Conservation (phyloP, 768 basidiomycete genomes). For the Psilocybe azurescens region DNA sequence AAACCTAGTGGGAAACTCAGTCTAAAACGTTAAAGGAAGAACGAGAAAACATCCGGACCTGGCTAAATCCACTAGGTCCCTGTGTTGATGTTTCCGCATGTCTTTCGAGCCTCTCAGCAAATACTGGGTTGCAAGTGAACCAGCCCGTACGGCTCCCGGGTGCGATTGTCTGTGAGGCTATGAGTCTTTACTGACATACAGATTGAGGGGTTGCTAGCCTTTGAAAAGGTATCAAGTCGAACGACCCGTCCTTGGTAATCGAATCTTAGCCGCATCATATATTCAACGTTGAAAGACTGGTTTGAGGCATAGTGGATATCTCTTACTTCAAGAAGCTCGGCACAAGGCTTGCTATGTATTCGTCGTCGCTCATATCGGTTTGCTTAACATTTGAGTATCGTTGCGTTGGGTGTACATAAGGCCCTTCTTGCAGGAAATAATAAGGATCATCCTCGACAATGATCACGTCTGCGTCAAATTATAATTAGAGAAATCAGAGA, state of each 20-base stretch:
- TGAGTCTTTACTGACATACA: not conserved
- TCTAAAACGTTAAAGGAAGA: not conserved
- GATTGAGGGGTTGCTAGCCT: constrained; percentile 41
- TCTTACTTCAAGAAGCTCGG: constrained; percentile 65
- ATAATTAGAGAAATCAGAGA: not conserved
- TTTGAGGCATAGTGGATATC: not conserved
- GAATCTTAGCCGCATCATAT: constrained; percentile 38
- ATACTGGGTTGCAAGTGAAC: constrained; percentile 78
- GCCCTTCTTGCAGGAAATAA: constrained; percentile 69
- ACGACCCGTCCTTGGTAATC: constrained; percentile 87
- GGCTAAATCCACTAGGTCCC: constrained; percentile 73
- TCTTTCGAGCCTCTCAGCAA: constrained; percentile 77
- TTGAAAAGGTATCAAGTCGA: constrained; percentile 81
- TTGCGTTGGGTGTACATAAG: constrained; percentile 50
- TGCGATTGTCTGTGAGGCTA: constrained; percentile 61
- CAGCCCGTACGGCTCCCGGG: constrained; percentile 82
- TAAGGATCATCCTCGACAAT: constrained; percentile 89
- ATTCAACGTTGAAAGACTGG: not conserved
- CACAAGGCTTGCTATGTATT: constrained; percentile 59
- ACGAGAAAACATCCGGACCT: constrained; percentile 39
- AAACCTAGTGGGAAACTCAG: constrained; percentile 27
- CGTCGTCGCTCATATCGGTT: constrained; percentile 30
- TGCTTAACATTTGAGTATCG: constrained; percentile 27
- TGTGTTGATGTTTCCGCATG: constrained; percentile 73
- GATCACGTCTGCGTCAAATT: constrained; percentile 56